Evolutionary conservation across 768 basidiomycete genomes (phyloP).

Genomic region (Mycena maculata): DNA sequence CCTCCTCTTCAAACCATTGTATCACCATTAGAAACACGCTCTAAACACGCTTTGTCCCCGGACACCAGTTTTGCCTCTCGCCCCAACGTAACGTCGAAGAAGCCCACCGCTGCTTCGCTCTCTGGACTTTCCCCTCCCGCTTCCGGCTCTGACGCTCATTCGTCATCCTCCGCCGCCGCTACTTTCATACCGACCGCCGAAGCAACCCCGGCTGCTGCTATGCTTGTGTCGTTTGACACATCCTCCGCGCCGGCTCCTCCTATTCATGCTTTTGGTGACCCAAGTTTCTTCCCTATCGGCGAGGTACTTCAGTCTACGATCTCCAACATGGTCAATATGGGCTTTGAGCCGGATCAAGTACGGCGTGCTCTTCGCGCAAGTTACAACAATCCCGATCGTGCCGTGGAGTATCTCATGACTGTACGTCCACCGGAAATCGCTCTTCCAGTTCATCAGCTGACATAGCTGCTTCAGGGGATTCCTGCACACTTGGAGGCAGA

Average conservation of each 20-base stretch:
- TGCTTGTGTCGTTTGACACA: neutral
- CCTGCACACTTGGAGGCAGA: neutral
- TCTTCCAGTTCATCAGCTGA: neutral
- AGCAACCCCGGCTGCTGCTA: neutral
- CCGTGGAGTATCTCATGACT: neutral
- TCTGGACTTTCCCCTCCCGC: neutral
- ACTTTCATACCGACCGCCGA: neutral
- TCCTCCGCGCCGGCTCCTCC: neutral
- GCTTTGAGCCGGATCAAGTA: neutral
- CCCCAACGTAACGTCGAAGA: neutral
- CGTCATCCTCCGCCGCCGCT: neutral
- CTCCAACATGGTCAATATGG: neutral
- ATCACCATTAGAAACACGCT: neutral
- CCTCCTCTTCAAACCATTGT: neutral
- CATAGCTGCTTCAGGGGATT: neutral
- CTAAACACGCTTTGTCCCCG: neutral
- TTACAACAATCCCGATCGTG: conserved; percentile 2
- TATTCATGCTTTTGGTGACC: neutral
- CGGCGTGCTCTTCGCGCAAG: neutral
- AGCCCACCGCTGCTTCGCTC: neutral
- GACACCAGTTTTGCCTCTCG: neutral
- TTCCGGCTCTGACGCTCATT: neutral
- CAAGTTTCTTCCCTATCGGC: neutral
- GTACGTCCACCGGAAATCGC: neutral
- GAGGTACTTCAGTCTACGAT: neutral